phyloP scores from a whole-genome alignment of 495 filamentous ascomycete genomes.

The Apiosordaria backusii region DNA sequence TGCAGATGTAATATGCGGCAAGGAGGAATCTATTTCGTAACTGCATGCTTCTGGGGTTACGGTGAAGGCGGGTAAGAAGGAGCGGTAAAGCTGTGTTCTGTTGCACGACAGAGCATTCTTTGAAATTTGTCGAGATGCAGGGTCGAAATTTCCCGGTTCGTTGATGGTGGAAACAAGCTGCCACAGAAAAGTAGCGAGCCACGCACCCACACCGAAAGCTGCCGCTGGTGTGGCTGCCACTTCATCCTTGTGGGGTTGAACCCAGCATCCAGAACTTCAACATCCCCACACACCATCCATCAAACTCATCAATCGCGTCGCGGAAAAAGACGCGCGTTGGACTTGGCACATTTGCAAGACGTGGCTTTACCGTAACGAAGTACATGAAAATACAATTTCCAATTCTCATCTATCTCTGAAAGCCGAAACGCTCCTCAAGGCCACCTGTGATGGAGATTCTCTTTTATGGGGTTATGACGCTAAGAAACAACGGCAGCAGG shows the following conservation, averaged over 20 bases:
- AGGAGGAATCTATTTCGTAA: slow-evolving; percentile 6
- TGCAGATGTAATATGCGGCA: not conserved
- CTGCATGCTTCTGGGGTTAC: not conserved
- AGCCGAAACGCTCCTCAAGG: too few species aligned
- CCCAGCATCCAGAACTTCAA: not conserved
- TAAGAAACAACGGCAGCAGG: not conserved
- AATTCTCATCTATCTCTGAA: not conserved
- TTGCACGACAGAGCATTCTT: not conserved
- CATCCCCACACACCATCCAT: not conserved
- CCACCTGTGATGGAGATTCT: not conserved
- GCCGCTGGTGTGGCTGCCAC: not conserved
- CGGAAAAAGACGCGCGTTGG: not conserved
- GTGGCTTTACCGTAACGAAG: not conserved
- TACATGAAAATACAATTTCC: not conserved
- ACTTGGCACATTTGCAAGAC: not conserved
- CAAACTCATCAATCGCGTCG: not conserved
- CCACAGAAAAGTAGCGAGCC: not conserved
- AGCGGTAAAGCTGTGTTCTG: slow-evolving; percentile 6
- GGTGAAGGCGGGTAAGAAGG: not conserved
- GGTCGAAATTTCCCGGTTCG: not conserved
- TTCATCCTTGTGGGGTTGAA: not conserved
- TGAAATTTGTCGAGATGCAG: not conserved
- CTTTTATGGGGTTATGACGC: not conserved
- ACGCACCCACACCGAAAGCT: not conserved
- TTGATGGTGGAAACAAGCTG: not conserved